phyloP scores from a whole-genome alignment of 2,329 filamentous ascomycete species.

The Leptographium wingfieldii region DNA sequence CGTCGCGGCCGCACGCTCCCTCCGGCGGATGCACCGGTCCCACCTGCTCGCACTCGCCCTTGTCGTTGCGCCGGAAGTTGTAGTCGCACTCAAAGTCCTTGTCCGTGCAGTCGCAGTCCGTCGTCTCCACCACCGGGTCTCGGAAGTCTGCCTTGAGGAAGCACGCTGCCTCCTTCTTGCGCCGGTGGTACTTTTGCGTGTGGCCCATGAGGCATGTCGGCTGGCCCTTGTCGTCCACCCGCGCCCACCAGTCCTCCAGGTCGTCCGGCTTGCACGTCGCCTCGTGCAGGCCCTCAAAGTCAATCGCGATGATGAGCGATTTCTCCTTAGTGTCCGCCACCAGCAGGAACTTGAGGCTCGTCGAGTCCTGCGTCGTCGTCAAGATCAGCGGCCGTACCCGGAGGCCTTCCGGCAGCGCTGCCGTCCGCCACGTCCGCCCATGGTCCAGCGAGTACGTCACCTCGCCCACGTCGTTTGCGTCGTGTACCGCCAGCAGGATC shows the following conservation, averaged over 20 bases:
- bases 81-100: conserved; percentile 93
- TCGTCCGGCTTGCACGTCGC: conserved; percentile 64
- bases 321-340: conserved; percentile 46
- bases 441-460: conserved; percentile 76
- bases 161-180: conserved; percentile 80
- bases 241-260: conserved; percentile 81
- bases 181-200: conserved; percentile 71
- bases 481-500: conserved; percentile 69
- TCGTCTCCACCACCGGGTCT: conserved; percentile 56
- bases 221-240: conserved; percentile 66
- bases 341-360: conserved; percentile 80
- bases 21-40: conserved; percentile 53
- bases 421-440: conserved; percentile 67
- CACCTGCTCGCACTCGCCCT: conserved; percentile 56
- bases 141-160: conserved; percentile 80
- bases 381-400: conserved; percentile 61
- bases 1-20: conserved; percentile 52
- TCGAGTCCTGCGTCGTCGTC: conserved; percentile 85
- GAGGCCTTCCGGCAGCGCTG: conserved; percentile 52
- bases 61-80: conserved; percentile 60
- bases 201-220: conserved; percentile 92
- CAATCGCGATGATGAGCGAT: conserved; percentile 59
- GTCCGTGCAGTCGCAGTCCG: conserved; percentile 69
- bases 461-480: conserved; percentile 51
- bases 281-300: conserved; percentile 74